Evolutionary conservation across 2,329 filamentous ascomycete genomes (phyloP).

Genomic region (Onygenales sp.): DNA sequence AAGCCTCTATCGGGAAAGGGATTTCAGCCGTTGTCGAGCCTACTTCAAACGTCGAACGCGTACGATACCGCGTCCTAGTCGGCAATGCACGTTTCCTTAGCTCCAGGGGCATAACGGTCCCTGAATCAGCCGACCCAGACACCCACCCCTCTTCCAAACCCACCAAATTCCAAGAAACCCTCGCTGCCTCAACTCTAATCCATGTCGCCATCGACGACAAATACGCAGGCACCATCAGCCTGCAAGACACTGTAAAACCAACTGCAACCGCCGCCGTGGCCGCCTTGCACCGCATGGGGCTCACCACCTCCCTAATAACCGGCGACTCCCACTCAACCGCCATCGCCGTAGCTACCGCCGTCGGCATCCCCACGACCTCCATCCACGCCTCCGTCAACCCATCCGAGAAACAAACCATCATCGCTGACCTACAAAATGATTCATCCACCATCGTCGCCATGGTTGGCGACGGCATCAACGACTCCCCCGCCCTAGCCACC

Average conservation of each 20-base stretch:
- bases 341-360: constrained; percentile 67
- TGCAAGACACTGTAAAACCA: constrained; percentile 86
- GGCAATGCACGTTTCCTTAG: constrained; percentile 73
- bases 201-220: constrained; percentile 77
- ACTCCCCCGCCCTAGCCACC: constrained; percentile 87
- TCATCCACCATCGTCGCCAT: constrained; percentile 83
- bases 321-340: constrained; percentile 84
- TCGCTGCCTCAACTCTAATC: constrained; percentile 57
- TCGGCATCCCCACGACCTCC: constrained; percentile 67
- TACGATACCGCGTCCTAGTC: constrained; percentile 68
- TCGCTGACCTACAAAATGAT: constrained; percentile 62
- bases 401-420: constrained; percentile 79
- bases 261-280: constrained; percentile 71
- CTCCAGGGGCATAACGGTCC: constrained; percentile 53
- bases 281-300: constrained; percentile 73
- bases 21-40: constrained; percentile 77
- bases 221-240: constrained; percentile 73
- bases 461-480: constrained; percentile 98
- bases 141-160: constrained; percentile 17
- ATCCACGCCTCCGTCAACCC: constrained; percentile 85
- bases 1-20: constrained; percentile 72
- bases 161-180: constrained; percentile 10
- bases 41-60: constrained; percentile 54
- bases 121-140: constrained; percentile 30
- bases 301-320: constrained; percentile 85